phyloP scores from a whole-genome alignment of 495 filamentous ascomycete genomes.

The Venustampulla echinocandica region DNA sequence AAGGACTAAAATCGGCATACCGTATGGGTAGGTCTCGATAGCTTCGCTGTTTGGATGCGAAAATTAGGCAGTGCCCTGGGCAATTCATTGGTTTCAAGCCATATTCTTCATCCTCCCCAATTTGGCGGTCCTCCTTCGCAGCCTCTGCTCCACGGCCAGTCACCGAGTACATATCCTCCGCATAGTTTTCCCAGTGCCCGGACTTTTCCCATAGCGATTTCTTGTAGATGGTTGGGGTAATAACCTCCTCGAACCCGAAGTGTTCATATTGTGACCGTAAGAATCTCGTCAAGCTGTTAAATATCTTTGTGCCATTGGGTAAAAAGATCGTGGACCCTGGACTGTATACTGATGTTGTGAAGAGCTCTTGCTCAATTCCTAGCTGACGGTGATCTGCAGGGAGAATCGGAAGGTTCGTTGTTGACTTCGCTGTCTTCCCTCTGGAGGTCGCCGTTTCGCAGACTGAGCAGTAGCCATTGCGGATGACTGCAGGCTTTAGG shows the following conservation, averaged over 20 bases:
- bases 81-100: constrained; percentile 97
- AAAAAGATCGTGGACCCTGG: constrained; percentile 86
- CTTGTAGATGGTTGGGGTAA: constrained; percentile 93
- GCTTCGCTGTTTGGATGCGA: constrained; percentile 58
- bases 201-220: constrained; percentile 80
- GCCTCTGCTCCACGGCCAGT: constrained; percentile 51
- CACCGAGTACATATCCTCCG: constrained; percentile 91
- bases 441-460: constrained; percentile 1
- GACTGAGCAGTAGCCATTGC: constrained; percentile 12
- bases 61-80: constrained; percentile 87
- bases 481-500: neutral
- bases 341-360: constrained; percentile 68
- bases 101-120: constrained; percentile 65
- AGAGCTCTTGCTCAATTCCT: constrained; percentile 64
- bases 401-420: constrained; percentile 6
- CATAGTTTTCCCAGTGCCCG: constrained; percentile 90
- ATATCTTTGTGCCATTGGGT: constrained; percentile 74
- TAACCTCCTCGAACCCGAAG: constrained; percentile 86
- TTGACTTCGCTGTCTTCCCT: constrained; percentile 3
- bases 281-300: constrained; percentile 80
- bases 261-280: constrained; percentile 77
- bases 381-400: constrained; percentile 61
- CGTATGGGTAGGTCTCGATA: constrained; percentile 81
- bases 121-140: constrained; percentile 25
- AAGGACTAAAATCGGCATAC: constrained; percentile 86